Conservation (phyloP, 139 green algal species). For the Chlamydomonas eustigma region DNA sequence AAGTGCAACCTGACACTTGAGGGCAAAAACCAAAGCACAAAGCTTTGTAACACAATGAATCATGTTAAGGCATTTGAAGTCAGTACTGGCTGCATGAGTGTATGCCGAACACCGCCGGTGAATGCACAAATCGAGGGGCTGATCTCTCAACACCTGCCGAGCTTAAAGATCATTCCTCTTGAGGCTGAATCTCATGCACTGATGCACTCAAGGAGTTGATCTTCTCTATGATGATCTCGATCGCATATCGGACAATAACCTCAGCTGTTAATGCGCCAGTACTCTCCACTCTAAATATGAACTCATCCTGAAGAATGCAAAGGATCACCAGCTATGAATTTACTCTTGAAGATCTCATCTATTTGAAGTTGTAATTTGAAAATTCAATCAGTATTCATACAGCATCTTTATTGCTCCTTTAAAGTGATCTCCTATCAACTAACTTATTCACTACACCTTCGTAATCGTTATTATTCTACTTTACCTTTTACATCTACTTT, state of each 20-base stretch:
- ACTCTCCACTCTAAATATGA: conserved; percentile 86
- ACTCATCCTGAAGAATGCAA: conserved; percentile 71
- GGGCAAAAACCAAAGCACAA: neutral
- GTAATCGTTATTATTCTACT: too few species aligned
- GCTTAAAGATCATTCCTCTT: neutral
- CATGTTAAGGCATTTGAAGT: neutral
- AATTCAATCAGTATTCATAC: too few species aligned
- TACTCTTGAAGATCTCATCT: too few species aligned
- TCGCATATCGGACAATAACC: conserved; percentile 61
- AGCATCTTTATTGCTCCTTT: too few species aligned
- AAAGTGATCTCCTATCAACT: too few species aligned
- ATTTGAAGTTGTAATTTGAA: too few species aligned
- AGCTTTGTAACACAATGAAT: neutral
- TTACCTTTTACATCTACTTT: too few species aligned
- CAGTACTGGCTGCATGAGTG: neutral
- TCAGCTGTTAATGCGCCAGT: conserved; percentile 68
- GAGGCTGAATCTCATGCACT: neutral
- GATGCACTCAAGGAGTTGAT: conserved; percentile 6
- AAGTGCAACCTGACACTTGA: neutral
- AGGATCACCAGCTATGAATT: too few species aligned
- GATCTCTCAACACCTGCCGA: too few species aligned
- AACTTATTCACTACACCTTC: too few species aligned
- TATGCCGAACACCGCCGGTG: too few species aligned
- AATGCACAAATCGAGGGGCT: too few species aligned
- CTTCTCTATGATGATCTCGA: conserved; percentile 2